Evolutionary conservation across 768 basidiomycete genomes (phyloP), one percentile per base, ranked within the genome.

Genomic region (Butyriboletus loyo): DNA sequence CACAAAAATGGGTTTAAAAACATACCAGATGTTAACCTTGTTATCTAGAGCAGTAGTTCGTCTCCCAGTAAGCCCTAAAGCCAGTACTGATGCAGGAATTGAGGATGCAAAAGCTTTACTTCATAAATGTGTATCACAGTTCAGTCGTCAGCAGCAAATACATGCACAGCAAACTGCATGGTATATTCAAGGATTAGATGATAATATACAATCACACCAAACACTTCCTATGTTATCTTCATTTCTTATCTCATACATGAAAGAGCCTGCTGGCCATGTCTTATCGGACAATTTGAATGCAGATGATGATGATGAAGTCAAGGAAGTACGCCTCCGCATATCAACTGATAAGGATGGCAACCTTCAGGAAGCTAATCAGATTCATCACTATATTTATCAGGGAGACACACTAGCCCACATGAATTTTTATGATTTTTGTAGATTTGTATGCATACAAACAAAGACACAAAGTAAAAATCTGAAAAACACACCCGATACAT

Each of bases 91-190:
- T n/a, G n/a, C n/a, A n/a, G n/a, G n/a, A n/a, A n/a, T n/a, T n/a
- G n/a, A n/a, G n/a, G 14, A 6, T 32, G 32, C 32, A 13, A 32
- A 15, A 13, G 14, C 6, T 32, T 38, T 73, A 2, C 38, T 74
- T 4, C 69, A 71, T 42, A 67, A 67, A 53, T 70, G 71, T 42
- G 7, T 74, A 0, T 60, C 69, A 1, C 66, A 70, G 17, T 63
- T 70, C 10, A 57, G 47, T 7, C 21, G 57, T 3, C 59, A 65
- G 10, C 72, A 72, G 34, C 61, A 73, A 28, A 62, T 73, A 9
- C 69, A 72, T 55, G 64, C 69, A 1, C 72, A 73, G 38, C 69
- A 72, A 46, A 68, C 70, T 24, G 68, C 53, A 0, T 34, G 65
- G 5, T 73, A 74, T 50, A n/a, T 74, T 15, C 45, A 57, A 14